phyloP scores from a whole-genome alignment of 148 eudicot species.

The Dysphania ambrosioides region DNA sequence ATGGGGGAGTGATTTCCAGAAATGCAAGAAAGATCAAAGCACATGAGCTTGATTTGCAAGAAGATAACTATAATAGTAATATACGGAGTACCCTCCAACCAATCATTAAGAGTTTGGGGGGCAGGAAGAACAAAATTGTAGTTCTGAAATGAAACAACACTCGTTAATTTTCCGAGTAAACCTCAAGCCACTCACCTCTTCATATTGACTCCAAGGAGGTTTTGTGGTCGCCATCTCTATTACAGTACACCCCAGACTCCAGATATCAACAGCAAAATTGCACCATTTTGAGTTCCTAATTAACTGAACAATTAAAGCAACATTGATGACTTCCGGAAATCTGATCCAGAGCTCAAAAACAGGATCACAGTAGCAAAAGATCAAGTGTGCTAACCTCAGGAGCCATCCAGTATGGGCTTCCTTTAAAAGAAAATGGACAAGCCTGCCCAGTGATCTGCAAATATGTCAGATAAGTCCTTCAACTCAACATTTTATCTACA shows the following conservation, averaged over 20 bases:
- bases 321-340: conserved; percentile 5
- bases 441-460: conserved; percentile 50
- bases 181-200: conserved; percentile 55
- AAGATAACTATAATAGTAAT: neutral
- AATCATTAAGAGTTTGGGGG: neutral
- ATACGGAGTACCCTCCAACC: neutral
- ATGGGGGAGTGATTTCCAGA: neutral
- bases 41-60: neutral
- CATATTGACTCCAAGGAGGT: conserved; percentile 83
- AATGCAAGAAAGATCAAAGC: neutral
- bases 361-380: neutral
- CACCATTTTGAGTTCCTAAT: conserved; percentile 51
- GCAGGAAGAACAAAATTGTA: neutral
- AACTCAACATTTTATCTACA: conserved; percentile 5
- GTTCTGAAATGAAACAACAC: neutral
- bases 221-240: conserved; percentile 81
- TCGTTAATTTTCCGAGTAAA: neutral
- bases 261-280: conserved; percentile 73
- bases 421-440: conserved; percentile 62
- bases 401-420: conserved; percentile 82
- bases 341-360: neutral
- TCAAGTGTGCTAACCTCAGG: conserved; percentile 52
- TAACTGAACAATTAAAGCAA: conserved; percentile 41
- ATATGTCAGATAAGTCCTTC: neutral
- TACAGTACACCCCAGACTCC: conserved; percentile 93